phyloP scores from a whole-genome alignment of 2,329 filamentous ascomycete genomes.

The Dothistroma septosporum region DNA sequence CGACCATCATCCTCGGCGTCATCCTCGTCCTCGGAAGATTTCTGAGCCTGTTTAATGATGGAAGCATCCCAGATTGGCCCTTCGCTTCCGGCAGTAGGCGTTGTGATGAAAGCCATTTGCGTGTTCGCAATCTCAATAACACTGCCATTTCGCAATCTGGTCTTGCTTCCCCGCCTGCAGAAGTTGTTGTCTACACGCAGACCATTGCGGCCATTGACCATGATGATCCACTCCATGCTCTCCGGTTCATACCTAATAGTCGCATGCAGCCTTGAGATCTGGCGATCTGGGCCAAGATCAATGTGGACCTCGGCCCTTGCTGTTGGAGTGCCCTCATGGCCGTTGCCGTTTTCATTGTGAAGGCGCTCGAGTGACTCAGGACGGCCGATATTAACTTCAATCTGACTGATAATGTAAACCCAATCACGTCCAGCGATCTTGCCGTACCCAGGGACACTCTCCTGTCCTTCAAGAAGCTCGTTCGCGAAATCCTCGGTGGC shows the following conservation, averaged over 20 bases:
- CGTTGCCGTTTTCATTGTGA: slow-evolving; percentile 19
- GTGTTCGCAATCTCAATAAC: slow-evolving; percentile 88
- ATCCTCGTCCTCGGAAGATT: slow-evolving; percentile 42
- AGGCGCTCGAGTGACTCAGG: slow-evolving; percentile 41
- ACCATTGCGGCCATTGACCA: slow-evolving; percentile 87
- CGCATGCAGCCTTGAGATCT: slow-evolving; percentile 49
- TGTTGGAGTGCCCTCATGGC: slow-evolving; percentile 26
- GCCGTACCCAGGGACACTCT: slow-evolving; percentile 62
- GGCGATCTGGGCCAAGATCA: slow-evolving; percentile 61
- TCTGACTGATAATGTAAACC: slow-evolving; percentile 76
- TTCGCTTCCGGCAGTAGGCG: slow-evolving; percentile 67
- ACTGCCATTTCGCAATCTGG: slow-evolving; percentile 73
- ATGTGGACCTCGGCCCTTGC: slow-evolving; percentile 64
- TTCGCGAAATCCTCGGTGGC: slow-evolving; percentile 55
- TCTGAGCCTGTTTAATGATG: slow-evolving; percentile 37
- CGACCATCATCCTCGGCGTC: slow-evolving; percentile 34
- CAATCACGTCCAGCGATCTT: slow-evolving; percentile 78
- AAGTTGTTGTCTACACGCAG: slow-evolving; percentile 73
- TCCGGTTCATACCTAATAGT: slow-evolving; percentile 46
- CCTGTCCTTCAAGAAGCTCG: slow-evolving; percentile 44
- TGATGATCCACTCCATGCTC: slow-evolving; percentile 68
- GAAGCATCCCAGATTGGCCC: slow-evolving; percentile 56
- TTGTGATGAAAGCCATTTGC: slow-evolving; percentile 99
- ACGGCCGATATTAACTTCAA: slow-evolving; percentile 72
- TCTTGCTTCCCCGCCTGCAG: slow-evolving; percentile 63